Conservation (phyloP, 2,329 filamentous ascomycete genomes). For the Venturiaceae sp. region DNA sequence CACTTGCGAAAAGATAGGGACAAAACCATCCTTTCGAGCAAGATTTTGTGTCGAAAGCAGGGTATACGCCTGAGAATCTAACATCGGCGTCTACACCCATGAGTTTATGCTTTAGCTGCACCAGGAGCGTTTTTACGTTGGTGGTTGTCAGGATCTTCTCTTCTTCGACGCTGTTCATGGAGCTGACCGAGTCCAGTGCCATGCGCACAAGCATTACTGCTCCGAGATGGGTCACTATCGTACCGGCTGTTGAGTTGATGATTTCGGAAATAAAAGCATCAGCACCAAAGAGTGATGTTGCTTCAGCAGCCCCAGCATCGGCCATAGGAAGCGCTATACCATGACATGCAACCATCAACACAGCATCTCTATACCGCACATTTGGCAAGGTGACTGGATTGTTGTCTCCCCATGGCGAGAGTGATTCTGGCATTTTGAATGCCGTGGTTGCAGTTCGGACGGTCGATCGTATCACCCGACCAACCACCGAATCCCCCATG, state of each 20-base stretch:
- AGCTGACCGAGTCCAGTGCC: not conserved
- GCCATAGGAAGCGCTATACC: not conserved
- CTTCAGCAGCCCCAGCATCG: not conserved
- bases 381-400: conserved; percentile 29
- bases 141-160: conserved; percentile 15
- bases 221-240: not conserved
- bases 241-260: not conserved
- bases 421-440: conserved; percentile 21
- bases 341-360: conserved; percentile 4
- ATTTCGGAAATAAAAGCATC: conserved; percentile 17
- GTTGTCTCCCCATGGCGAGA: conserved; percentile 29
- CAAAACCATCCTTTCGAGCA: conserved; percentile 29
- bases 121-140: conserved; percentile 23
- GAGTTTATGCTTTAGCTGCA: conserved; percentile 28
- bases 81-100: conserved; percentile 30
- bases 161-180: conserved; percentile 20
- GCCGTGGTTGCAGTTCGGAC: conserved; percentile 23
- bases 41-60: conserved; percentile 14
- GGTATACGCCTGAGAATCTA: conserved; percentile 19
- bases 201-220: not conserved
- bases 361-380: conserved; percentile 28
- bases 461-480: conserved; percentile 15
- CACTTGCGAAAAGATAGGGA: conserved; percentile 25
- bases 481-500: not conserved
- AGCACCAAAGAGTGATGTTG: not conserved